These are phyloP conservation scores for Sclerotinia subarctica DNA, from an alignment of 2,329 filamentous ascomycete species.

Conservation along the genomic window DNA sequence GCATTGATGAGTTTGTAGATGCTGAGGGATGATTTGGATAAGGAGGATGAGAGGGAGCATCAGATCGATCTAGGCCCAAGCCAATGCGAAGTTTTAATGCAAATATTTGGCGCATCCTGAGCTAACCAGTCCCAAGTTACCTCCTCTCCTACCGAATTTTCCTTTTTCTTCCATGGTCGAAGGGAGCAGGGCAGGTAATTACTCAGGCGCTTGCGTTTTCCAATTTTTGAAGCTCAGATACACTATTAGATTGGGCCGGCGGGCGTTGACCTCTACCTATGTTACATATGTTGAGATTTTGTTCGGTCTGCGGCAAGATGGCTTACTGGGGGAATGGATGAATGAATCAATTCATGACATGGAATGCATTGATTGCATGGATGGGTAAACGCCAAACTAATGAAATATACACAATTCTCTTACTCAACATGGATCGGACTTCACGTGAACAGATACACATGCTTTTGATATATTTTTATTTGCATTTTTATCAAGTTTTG, in stretches of 20 bases:
- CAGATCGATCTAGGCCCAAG: not conserved
- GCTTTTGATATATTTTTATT: conserved; percentile 3
- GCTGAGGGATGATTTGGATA: conserved; percentile 31
- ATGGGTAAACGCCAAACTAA: not conserved
- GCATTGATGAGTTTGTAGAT: conserved; percentile 39
- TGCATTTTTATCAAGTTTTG: not conserved
- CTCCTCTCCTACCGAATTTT: not conserved
- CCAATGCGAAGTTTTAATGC: not conserved
- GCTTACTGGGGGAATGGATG: not conserved
- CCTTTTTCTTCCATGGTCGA: not conserved
- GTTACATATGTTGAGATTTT: conserved; percentile 10
- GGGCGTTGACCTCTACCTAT: conserved; percentile 17
- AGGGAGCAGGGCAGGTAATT: not conserved
- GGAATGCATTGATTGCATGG: not conserved
- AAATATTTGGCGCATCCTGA: not conserved
- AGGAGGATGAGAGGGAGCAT: not conserved
- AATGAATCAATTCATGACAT: not conserved
- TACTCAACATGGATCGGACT: not conserved
- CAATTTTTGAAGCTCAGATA: conserved; percentile 3
- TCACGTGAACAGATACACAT: not conserved
- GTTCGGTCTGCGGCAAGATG: conserved; percentile 1
- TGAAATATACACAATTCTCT: conserved; percentile 8
- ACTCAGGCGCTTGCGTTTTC: not conserved
- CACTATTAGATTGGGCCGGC: conserved; percentile 16
- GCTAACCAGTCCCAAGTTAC: not conserved